These are phyloP conservation scores for Yamadazyma siamensis DNA, from an alignment of 1,139 yeast genomes.

Conservation along the genomic window DNA sequence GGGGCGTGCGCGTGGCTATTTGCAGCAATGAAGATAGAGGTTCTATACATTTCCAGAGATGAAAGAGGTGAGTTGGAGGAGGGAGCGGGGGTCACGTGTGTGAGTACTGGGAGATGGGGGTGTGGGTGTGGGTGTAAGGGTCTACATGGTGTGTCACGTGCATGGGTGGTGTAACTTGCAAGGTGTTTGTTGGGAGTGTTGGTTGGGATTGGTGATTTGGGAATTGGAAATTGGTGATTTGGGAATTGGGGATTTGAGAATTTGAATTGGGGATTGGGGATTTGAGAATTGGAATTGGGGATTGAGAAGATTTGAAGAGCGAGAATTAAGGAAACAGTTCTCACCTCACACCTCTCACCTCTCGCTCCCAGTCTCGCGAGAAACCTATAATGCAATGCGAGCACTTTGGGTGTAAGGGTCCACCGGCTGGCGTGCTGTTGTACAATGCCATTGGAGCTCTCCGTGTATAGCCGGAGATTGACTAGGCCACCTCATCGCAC, in stretches of 20 bases:
- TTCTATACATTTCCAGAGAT: neutral
- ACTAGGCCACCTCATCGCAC: too few species aligned
- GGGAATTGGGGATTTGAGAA: neutral
- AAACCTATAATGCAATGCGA: too few species aligned
- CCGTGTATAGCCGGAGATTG: too few species aligned
- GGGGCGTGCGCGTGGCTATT: neutral
- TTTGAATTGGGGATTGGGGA: neutral
- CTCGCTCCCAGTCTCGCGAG: too few species aligned
- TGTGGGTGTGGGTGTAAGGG: neutral
- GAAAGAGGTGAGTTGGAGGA: neutral
- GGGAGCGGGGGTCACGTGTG: neutral
- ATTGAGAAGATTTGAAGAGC: too few species aligned
- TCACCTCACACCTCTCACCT: too few species aligned
- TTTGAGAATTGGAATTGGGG: neutral
- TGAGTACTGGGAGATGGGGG: neutral
- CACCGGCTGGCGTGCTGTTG: too few species aligned
- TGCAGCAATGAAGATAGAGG: neutral
- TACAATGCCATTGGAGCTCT: too few species aligned
- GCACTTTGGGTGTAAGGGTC: too few species aligned
- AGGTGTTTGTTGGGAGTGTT: neutral
- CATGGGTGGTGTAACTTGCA: neutral
- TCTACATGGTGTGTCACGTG: neutral
- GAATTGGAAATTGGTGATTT: neutral
- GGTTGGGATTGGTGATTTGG: neutral
- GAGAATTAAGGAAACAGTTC: too few species aligned